These are phyloP conservation scores for Rhododendron henanense DNA, from an alignment of 148 eudicot genomes.

Conservation along the genomic window DNA sequence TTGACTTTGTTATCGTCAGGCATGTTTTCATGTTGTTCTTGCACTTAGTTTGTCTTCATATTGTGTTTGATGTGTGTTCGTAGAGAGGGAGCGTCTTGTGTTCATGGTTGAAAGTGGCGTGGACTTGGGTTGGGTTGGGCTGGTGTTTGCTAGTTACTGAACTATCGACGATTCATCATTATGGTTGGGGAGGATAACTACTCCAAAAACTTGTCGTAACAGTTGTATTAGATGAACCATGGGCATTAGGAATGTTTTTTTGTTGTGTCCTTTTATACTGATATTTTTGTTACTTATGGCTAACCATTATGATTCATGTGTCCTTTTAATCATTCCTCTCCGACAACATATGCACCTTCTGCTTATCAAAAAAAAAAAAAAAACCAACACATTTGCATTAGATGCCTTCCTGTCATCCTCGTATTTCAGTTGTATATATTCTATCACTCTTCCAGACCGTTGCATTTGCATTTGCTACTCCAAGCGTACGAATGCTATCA, in stretches of 20 bases:
- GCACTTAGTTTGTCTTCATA: background rate
- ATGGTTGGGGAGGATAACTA: background rate
- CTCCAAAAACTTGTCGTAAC: background rate
- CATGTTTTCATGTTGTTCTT: background rate
- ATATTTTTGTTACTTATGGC: background rate
- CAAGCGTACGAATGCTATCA: background rate
- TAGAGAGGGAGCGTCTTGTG: background rate
- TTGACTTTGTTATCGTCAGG: background rate
- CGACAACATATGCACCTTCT: background rate
- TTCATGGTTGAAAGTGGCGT: background rate
- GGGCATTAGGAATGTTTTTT: background rate
- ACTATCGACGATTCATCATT: no score
- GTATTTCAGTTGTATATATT: background rate
- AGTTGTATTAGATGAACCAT: background rate
- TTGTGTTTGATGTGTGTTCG: background rate
- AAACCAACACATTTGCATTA: background rate
- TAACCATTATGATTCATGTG: background rate
- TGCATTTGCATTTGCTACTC: background rate
- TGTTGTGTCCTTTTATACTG: background rate
- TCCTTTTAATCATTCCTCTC: background rate
- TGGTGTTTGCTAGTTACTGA: background rate
- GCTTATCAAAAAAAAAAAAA: no score
- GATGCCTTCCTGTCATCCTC: background rate
- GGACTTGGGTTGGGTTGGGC: background rate
- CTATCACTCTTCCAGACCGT: background rate